phyloP scores from a whole-genome alignment of 306 rosid species.

The Macrotyloma uniflorum region DNA sequence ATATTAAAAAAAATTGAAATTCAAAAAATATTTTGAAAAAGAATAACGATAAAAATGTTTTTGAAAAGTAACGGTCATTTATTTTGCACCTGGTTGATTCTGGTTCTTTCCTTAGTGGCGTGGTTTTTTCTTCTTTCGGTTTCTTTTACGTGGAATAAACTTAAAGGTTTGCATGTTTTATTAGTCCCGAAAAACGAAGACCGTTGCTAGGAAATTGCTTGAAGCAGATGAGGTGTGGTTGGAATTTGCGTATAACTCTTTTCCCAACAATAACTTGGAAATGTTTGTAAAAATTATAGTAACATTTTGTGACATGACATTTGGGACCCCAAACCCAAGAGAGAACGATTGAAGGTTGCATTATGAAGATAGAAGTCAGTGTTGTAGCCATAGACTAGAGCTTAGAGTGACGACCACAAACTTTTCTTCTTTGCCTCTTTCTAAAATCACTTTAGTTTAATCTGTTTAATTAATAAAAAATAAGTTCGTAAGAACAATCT shows the following conservation, averaged over 20 bases:
- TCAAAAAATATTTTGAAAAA: too few species aligned
- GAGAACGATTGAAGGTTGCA: not conserved
- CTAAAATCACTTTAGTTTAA: too few species aligned
- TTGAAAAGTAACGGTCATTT: not conserved
- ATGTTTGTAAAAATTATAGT: too few species aligned
- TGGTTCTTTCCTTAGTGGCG: slow-evolving; percentile 9
- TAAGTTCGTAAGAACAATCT: too few species aligned
- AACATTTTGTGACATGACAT: slow-evolving; percentile 6
- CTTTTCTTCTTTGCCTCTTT: too few species aligned
- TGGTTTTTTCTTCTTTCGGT: not conserved
- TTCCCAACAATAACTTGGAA: too few species aligned
- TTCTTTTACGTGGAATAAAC: not conserved
- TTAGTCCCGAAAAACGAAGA: not conserved
- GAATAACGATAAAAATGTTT: too few species aligned
- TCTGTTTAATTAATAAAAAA: too few species aligned
- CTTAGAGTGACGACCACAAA: not conserved
- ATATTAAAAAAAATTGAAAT: too few species aligned
- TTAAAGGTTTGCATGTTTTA: not conserved
- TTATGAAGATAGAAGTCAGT: not conserved
- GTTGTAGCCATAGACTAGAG: not conserved
- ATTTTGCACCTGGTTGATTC: slow-evolving; percentile 30
- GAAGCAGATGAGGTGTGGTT: slow-evolving; percentile 27
- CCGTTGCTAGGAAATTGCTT: not conserved
- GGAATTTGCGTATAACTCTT: slow-evolving; percentile 14
- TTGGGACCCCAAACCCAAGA: slow-evolving; percentile 13